Evolutionary conservation across 345 rosid genomes (phyloP), one percentile per base, ranked within the genome.

Genomic region (Clausena lansium): DNA sequence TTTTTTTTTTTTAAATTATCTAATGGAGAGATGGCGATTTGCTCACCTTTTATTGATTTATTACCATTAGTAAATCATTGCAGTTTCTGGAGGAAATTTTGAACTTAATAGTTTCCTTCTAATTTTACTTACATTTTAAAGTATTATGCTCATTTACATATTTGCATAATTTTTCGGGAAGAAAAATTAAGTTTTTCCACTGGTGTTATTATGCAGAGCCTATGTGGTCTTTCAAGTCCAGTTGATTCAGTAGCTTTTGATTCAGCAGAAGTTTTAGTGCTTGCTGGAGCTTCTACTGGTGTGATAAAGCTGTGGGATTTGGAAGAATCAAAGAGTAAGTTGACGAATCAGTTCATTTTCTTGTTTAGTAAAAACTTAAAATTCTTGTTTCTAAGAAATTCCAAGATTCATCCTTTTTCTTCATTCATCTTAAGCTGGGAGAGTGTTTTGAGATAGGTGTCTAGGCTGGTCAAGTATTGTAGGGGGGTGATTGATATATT

Each of bases 271-370:
- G 89, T 89, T 30, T 81, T 90, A 83, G 92, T 90, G 83, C 88
- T 90, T 74, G 92, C 81, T 15, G 97, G 97, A 79, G 89, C 91
- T 86, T 87, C 97, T n/a, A 57, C 91, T 1, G 97, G 97, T 59
- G 87, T 80, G 47, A 82, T 92, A 77, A 92, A 92, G 87, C 84
- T 92, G 60, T 92, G 97, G 97, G 97, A 92, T 86, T 79, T 92
- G 70, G 97, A 92, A 84, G 97, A 88, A 80, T 86, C 89, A 77
- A 92, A 92, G 85, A 81, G 97, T 92, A 90, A 79, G 92, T 86
- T 66, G 32, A 68, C 65, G 47, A 55, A 54, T 66, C 50, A 71
- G 6, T 83, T 81, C 70, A 38, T 79, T 73, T 52, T 54, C 54
- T 68, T 52, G 41, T 17, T 58, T 60, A 30, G 64, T 55, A 3